Evolutionary conservation across 306 rosid species (phyloP).

Genomic region (Styphnolobium japonicum): DNA sequence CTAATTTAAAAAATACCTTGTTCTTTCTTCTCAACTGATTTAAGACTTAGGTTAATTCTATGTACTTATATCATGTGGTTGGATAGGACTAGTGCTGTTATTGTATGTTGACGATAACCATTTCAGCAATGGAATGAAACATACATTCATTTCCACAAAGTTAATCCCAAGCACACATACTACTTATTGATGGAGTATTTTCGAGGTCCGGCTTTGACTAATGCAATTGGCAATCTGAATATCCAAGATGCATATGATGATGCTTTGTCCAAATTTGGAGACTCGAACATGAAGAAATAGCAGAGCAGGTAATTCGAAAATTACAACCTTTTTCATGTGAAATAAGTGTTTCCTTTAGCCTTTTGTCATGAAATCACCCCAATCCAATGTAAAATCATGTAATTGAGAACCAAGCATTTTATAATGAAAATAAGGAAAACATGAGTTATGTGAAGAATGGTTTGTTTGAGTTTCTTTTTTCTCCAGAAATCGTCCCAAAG

Average conservation of each 20-base stretch:
- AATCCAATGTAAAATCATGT: too few relatives aligned
- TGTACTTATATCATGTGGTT: neutral
- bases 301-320: conserved; percentile 47
- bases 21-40: neutral
- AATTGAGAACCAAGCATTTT: too few relatives aligned
- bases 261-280: conserved; percentile 64
- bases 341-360: too few relatives aligned
- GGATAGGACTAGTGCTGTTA: conserved; percentile 10
- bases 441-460: too few relatives aligned
- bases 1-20: neutral
- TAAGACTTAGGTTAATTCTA: neutral
- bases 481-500: too few relatives aligned
- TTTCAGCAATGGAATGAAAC: conserved; percentile 77
- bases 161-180: conserved; percentile 69
- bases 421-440: too few relatives aligned
- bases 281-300: conserved; percentile 57
- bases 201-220: conserved; percentile 71
- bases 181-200: conserved; percentile 72
- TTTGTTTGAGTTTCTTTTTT: too few relatives aligned
- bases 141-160: conserved; percentile 52
- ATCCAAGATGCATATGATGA: conserved; percentile 56
- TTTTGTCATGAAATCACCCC: too few relatives aligned
- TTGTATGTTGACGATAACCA: neutral
- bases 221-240: conserved; percentile 59
- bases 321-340: neutral